A percentile compares a stretch with the other conserved stretches of the same genome.
These are phyloP conservation scores for Sugiyamaella japonica DNA, from an alignment of 1,139 yeast genomes.

Conservation along the genomic window DNA sequence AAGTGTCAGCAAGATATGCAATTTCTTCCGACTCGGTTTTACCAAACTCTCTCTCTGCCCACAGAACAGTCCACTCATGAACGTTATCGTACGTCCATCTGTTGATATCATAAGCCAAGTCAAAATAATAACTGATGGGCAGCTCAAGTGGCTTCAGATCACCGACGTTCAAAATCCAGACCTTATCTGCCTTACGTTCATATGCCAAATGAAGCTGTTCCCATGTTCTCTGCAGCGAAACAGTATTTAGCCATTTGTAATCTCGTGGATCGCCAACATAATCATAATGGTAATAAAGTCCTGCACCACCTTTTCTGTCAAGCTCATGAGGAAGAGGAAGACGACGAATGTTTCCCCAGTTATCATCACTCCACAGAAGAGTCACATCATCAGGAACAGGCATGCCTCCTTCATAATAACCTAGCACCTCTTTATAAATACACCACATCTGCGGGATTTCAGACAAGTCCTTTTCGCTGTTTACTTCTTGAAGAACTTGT, in stretches of 20 bases:
- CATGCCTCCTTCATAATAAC: slow-evolving; percentile 28
- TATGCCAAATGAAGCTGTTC: slow-evolving; percentile 28
- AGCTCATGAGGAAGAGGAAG: slow-evolving; percentile 24
- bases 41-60: slow-evolving; percentile 27
- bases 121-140: slow-evolving; percentile 26
- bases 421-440: slow-evolving; percentile 28
- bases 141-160: slow-evolving; percentile 28
- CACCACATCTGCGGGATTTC: slow-evolving; percentile 30
- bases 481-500: slow-evolving; percentile 18
- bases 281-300: slow-evolving; percentile 29
- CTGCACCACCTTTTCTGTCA: slow-evolving; percentile 27
- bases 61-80: slow-evolving; percentile 22
- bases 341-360: slow-evolving; percentile 29
- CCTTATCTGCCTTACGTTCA: slow-evolving; percentile 22
- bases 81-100: slow-evolving; percentile 22
- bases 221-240: slow-evolving; percentile 26
- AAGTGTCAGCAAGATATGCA: slow-evolving; percentile 23
- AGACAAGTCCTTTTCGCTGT: slow-evolving; percentile 15
- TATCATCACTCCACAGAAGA: slow-evolving; percentile 28
- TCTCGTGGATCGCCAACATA: slow-evolving; percentile 29
- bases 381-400: slow-evolving; percentile 29
- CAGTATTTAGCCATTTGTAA: slow-evolving; percentile 28
- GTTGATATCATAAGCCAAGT: slow-evolving; percentile 27
- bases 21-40: slow-evolving; percentile 20
- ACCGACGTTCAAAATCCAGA: slow-evolving; percentile 31